Evolutionary conservation across 805 yeast genomes (phyloP).

Genomic region (Saturnispora kantuleensis): DNA sequence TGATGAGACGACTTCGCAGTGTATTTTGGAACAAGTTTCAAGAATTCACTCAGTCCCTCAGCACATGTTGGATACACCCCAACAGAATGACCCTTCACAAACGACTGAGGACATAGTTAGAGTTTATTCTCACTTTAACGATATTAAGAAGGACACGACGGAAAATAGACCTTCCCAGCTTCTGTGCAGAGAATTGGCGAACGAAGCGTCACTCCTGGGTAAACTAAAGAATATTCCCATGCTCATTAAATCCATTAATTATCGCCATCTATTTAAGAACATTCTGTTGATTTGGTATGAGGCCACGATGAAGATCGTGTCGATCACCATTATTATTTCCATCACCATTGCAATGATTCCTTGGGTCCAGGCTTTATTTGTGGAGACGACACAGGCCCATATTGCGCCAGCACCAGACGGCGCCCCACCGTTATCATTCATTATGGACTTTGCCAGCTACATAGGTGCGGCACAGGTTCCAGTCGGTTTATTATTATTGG

Average conservation of each 20-base stretch:
- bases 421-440: conserved; percentile 71
- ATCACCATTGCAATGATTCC: conserved; percentile 75
- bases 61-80: conserved; percentile 19
- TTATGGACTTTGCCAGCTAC: conserved; percentile 74
- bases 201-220: neutral
- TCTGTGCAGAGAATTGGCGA: neutral
- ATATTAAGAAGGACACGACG: conserved; percentile 14
- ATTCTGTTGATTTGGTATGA: conserved; percentile 17
- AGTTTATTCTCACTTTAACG: conserved; percentile 42
- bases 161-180: neutral
- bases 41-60: conserved; percentile 11
- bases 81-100: conserved; percentile 22
- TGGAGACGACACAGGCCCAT: conserved; percentile 33
- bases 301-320: conserved; percentile 61
- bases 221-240: conserved; percentile 1
- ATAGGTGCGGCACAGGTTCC: conserved; percentile 87
- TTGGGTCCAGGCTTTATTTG: conserved; percentile 68
- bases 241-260: conserved; percentile 6
- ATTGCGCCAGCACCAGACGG: conserved; percentile 77
- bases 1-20: too few relatives aligned
- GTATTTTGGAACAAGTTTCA: conserved; percentile 2
- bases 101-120: conserved; percentile 35
- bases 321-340: conserved; percentile 55
- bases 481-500: conserved; percentile 68
- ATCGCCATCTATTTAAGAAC: conserved; percentile 5